A percentile compares a stretch with the other conserved stretches of the same genome.
Evolutionary conservation across 768 basidiomycete species (phyloP).

Genomic region (Solioccasus polychromus): DNA sequence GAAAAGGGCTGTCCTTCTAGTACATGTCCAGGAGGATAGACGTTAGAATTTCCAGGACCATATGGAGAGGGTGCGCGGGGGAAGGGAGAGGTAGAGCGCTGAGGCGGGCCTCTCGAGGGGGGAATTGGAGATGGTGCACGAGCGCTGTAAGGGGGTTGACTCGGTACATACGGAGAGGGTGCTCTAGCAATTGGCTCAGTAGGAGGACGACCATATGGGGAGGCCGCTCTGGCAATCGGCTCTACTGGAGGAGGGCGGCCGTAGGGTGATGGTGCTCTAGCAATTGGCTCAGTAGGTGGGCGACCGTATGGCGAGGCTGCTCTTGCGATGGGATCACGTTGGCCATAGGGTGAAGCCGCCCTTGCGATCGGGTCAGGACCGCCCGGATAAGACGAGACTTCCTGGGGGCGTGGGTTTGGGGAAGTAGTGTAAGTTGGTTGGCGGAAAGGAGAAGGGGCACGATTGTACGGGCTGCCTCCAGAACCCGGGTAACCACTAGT

Average conservation of each 20-base stretch:
- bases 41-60: conserved; percentile 17
- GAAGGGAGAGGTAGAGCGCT: conserved; percentile 31
- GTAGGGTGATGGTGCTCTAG: conserved; percentile 30
- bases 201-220: conserved; percentile 35
- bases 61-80: conserved; percentile 31
- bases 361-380: conserved; percentile 33
- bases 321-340: conserved; percentile 25
- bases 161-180: conserved; percentile 30
- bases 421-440: conserved; percentile 36
- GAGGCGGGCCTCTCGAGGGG: conserved; percentile 15
- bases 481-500: conserved; percentile 31
- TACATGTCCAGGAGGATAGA: conserved; percentile 59
- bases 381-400: conserved; percentile 41
- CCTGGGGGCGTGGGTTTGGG: conserved; percentile 48
- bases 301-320: conserved; percentile 30
- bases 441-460: conserved; percentile 36
- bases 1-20: conserved; percentile 52
- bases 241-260: conserved; percentile 34
- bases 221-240: conserved; percentile 37
- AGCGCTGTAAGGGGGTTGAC: conserved; percentile 23
- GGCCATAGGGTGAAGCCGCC: conserved; percentile 33
- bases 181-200: conserved; percentile 41
- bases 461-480: conserved; percentile 25
- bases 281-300: conserved; percentile 22
- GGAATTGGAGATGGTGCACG: conserved; percentile 32